Conservation (phyloP, 2,329 filamentous ascomycete species). For the Pseudogymnoascus sp. region DNA sequence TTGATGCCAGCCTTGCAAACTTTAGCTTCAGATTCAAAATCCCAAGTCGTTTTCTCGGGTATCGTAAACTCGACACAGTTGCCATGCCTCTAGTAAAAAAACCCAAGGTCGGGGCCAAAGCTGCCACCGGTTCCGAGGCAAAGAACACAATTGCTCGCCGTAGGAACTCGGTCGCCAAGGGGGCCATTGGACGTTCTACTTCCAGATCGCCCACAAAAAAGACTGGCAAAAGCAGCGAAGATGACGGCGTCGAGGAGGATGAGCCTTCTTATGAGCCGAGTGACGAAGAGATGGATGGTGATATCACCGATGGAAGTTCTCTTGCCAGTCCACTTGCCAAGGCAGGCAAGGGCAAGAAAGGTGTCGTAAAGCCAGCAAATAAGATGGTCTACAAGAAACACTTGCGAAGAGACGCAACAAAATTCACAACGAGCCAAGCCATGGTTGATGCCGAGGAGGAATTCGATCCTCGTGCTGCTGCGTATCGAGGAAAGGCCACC, state of each 20-base stretch:
- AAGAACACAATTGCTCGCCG: not conserved
- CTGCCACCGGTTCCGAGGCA: not conserved
- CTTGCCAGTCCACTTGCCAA: not conserved
- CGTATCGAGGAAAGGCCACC: not conserved
- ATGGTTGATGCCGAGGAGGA: conserved; percentile 16
- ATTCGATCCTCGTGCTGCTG: conserved; percentile 11
- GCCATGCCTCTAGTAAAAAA: not conserved
- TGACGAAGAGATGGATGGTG: not conserved
- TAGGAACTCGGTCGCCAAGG: not conserved
- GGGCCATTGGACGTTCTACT: not conserved
- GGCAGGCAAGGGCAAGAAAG: not conserved
- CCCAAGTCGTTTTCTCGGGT: not conserved
- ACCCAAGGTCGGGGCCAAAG: not conserved
- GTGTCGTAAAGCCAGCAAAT: not conserved
- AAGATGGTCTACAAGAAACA: conserved; percentile 9
- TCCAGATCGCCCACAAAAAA: not conserved
- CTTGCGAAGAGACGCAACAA: not conserved
- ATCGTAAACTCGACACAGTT: not conserved
- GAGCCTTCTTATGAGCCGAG: not conserved
- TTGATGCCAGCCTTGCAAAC: not conserved
- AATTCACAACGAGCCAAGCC: conserved; percentile 13
- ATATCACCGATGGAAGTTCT: not conserved
- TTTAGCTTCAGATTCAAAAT: not conserved
- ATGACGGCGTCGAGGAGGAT: not conserved
- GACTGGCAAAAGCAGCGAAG: not conserved